These are phyloP conservation scores for Ceratocystis smalleyi DNA, from an alignment of 2,329 filamentous ascomycete species.

Conservation along the genomic window DNA sequence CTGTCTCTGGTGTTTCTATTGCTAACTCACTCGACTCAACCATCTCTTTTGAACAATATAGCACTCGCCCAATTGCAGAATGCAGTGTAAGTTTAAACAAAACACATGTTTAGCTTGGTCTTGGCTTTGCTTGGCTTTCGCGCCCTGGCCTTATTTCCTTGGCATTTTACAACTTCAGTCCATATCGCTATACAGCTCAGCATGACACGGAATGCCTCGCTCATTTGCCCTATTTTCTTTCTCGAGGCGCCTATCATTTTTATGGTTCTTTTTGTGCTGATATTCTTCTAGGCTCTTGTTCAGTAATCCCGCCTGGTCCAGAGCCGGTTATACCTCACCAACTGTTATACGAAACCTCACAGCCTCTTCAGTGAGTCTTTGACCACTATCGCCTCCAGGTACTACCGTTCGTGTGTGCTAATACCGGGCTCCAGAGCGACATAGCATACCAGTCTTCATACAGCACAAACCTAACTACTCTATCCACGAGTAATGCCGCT, in stretches of 20 bases:
- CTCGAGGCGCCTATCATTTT: neutral
- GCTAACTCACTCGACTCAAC: neutral
- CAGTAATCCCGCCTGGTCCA: constrained; percentile 42
- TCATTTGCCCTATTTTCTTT: neutral
- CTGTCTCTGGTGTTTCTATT: neutral
- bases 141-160: neutral
- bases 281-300: constrained; percentile 36
- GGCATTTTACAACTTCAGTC: neutral
- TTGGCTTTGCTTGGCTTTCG: constrained; percentile 5
- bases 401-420: constrained; percentile 16
- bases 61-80: constrained; percentile 36
- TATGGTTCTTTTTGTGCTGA: constrained; percentile 1
- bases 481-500: constrained; percentile 52
- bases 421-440: constrained; percentile 24
- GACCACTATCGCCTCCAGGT: neutral
- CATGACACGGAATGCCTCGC: neutral
- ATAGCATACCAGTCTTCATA: constrained; percentile 39
- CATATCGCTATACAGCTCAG: neutral
- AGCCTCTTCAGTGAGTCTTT: constrained; percentile 35
- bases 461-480: constrained; percentile 51
- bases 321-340: constrained; percentile 34
- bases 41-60: constrained; percentile 19
- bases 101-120: neutral
- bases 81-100: constrained; percentile 30
- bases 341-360: constrained; percentile 43